These are phyloP conservation scores for Epichloe uncinata DNA, from an alignment of 2,329 filamentous ascomycete genomes.

Conservation along the genomic window DNA sequence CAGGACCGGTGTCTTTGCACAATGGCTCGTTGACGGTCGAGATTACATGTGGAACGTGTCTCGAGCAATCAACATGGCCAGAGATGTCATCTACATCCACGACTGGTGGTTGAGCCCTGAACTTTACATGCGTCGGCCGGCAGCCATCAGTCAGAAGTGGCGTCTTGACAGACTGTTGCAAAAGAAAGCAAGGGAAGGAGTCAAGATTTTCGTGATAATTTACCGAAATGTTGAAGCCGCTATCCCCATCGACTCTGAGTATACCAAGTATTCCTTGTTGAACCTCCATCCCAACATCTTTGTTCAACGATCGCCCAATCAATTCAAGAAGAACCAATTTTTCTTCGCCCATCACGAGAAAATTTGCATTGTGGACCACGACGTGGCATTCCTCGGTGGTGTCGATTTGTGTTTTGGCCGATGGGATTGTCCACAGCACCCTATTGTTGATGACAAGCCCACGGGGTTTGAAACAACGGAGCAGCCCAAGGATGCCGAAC, in stretches of 20 bases:
- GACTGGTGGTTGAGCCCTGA: constrained; percentile 99
- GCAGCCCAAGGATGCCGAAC: constrained; percentile 70
- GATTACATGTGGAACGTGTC: constrained; percentile 99
- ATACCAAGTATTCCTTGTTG: constrained; percentile 90
- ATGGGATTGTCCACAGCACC: constrained; percentile 94
- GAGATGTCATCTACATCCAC: constrained; percentile 96
- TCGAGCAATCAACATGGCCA: constrained; percentile 88
- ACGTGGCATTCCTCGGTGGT: constrained; percentile 87
- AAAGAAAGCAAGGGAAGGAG: constrained; percentile 82
- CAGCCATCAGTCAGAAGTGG: constrained; percentile 97
- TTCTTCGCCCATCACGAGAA: constrained; percentile 99
- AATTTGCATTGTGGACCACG: constrained; percentile 91
- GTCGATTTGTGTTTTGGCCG: constrained; percentile 94
- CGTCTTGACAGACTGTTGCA: constrained; percentile 86
- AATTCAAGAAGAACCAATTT: constrained; percentile 97
- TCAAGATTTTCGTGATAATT: constrained; percentile 95
- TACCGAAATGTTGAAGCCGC: constrained; percentile 97
- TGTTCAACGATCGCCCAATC: constrained; percentile 89
- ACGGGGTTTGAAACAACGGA: constrained; percentile 81
- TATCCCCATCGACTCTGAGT: constrained; percentile 94
- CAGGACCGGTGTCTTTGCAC: constrained; percentile 71
- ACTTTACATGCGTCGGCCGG: constrained; percentile 84
- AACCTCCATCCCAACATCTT: constrained; percentile 95
- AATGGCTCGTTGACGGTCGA: constrained; percentile 92
- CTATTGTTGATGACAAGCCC: constrained; percentile 80